Percentiles rank a stretch among this genome's conserved stretches.
phyloP scores from a whole-genome alignment of 176 grass and related monocot genomes.

The Aegilops bicornis region DNA sequence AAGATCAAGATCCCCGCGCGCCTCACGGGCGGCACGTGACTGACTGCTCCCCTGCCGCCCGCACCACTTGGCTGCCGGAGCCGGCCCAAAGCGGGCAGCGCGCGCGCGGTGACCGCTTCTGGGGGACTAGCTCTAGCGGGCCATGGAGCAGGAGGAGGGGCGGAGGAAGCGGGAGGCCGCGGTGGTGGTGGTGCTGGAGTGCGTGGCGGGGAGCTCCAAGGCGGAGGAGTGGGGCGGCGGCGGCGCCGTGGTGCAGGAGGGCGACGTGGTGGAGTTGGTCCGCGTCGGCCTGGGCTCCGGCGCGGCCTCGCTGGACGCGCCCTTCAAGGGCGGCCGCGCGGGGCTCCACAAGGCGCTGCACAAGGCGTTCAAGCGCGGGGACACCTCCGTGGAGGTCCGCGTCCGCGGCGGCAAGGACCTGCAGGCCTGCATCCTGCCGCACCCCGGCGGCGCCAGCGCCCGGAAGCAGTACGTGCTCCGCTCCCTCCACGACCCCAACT shows the following conservation, averaged over 20 bases:
- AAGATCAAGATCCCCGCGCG: neutral
- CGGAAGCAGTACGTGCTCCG: slow-evolving; percentile 64
- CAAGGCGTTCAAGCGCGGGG: slow-evolving; percentile 75
- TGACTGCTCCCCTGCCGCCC: neutral
- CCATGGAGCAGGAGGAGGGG: slow-evolving; percentile 38
- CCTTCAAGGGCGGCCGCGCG: slow-evolving; percentile 74
- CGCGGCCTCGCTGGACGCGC: slow-evolving; percentile 43
- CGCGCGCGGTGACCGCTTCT: neutral
- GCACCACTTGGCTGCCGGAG: neutral
- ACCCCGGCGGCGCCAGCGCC: slow-evolving; percentile 27
- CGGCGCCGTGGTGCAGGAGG: slow-evolving; percentile 69
- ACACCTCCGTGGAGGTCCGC: slow-evolving; percentile 76
- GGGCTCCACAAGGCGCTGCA: slow-evolving; percentile 68
- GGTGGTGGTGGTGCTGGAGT: slow-evolving; percentile 80
- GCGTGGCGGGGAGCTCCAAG: slow-evolving; percentile 92
- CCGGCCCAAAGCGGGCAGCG: neutral
- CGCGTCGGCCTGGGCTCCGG: slow-evolving; percentile 41
- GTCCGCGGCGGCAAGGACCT: slow-evolving; percentile 50
- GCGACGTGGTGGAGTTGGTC: slow-evolving; percentile 91
- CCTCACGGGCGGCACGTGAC: slow-evolving; percentile 5
- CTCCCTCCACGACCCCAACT: slow-evolving; percentile 73
- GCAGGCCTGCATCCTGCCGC: slow-evolving; percentile 70
- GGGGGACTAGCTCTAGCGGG: too few species aligned
- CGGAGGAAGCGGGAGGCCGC: neutral
- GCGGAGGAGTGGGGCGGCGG: slow-evolving; percentile 97